Percentiles rank a stretch among this genome's conserved stretches.
Conservation (phyloP, 2,329 filamentous ascomycete species). For the Ophiocordyceps camponoti-leonardi region DNA sequence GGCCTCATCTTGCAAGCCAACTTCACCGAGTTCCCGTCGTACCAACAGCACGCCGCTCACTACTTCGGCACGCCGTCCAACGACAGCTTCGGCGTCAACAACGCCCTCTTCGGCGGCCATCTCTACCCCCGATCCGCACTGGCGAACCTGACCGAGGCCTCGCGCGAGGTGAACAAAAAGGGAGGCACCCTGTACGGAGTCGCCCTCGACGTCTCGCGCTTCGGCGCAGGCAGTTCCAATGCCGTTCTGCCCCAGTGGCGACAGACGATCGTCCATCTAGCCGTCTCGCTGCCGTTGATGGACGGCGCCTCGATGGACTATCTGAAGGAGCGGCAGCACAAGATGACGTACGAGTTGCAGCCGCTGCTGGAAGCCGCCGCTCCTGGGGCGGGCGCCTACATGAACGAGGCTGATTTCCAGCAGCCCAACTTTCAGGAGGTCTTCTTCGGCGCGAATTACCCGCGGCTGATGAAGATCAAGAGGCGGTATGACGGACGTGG, state of each 20-base stretch:
- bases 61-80: conserved; percentile 21
- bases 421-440: conserved; percentile 25
- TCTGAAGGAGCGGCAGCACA: conserved; percentile 13
- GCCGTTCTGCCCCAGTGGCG: conserved; percentile 26
- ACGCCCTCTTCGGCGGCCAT: conserved; percentile 19
- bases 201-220: conserved; percentile 10
- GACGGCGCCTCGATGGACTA: conserved; percentile 9
- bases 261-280: conserved; percentile 14
- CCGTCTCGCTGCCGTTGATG: conserved; percentile 11
- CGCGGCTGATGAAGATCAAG: conserved; percentile 25
- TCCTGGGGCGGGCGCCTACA: conserved; percentile 25
- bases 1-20: conserved; percentile 5
- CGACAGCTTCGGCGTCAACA: conserved; percentile 14
- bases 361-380: conserved; percentile 11
- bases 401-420: conserved; percentile 34
- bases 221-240: conserved; percentile 10
- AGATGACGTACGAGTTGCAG: conserved; percentile 12
- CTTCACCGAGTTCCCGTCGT: conserved; percentile 7
- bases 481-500: conserved; percentile 24
- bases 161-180: conserved; percentile 5
- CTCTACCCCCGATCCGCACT: conserved; percentile 21
- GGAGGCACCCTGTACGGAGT: conserved; percentile 12
- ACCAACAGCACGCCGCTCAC: conserved; percentile 25
- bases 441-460: conserved; percentile 31
- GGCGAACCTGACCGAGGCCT: conserved; percentile 2